Evolutionary conservation across 2,329 filamentous ascomycete genomes (phyloP), one percentile per base, ranked within the genome.

Genomic region (Biscogniauxia mediterranea): DNA sequence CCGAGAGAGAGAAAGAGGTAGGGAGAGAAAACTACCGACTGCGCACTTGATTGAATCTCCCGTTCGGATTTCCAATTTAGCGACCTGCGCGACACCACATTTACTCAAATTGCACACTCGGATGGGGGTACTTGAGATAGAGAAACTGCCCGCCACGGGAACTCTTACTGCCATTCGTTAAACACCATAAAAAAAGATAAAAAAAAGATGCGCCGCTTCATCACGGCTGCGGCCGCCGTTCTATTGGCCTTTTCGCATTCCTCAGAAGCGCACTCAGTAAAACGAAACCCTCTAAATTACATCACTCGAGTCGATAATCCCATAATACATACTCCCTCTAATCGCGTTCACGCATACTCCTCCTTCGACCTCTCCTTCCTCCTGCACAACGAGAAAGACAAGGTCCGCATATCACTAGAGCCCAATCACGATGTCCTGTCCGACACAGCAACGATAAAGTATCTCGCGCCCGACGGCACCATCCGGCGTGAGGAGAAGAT

Each of bases 351-450:
- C 72, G 88, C 93, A 55, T 81, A 90, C 60, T 94, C 93, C 15
- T 80, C 86, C 21, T 99, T 99, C 75, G 91, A 97, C 70, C 80
- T 99, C 64, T 88, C 86, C 28, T 97, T 99, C 74, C 81, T 86
- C 60, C 79, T 97, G 42, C 87, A 90, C 70, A 80, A 85, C 62
- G 82, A 84, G 57, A 79, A 83, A 62, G 84, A 93, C 65, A 85
- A 87, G 67, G 81, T 98, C 70, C 91, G 92, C 66, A 83, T 99
- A 57, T 84, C 85, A 59, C 83, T 99, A 55, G 88, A 95, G 73
- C 95, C 95, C 3, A 98, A 98, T 74, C 87, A 96, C 78, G 92
- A 98, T 76, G 88, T 98, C 61, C 81, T 99, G 53, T 85, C 89
- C 58, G 84, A 92, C 17, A 88, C 89, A 69, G 90, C 93, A 8